A percentile compares a stretch with the other conserved stretches of the same genome.
Evolutionary conservation across 345 rosid species (phyloP).

Genomic region (Carallia brachiata): DNA sequence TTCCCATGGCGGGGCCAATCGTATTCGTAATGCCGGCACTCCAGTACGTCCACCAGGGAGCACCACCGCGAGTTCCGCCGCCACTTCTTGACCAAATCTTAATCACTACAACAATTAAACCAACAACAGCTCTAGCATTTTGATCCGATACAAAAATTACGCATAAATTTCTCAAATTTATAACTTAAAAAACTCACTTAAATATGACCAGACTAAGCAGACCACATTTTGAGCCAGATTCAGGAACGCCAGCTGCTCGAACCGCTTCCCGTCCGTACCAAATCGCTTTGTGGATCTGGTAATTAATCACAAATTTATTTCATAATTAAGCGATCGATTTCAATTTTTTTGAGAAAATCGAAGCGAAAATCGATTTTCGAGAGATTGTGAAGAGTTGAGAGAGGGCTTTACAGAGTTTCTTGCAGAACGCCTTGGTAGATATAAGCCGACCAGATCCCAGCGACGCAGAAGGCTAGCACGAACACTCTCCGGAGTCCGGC

Average conservation of each 20-base stretch:
- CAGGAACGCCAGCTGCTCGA: slow-evolving; percentile 85
- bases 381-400: neutral
- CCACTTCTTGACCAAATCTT: slow-evolving; percentile 77
- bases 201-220: slow-evolving; percentile 84
- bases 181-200: slow-evolving; percentile 52
- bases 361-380: neutral
- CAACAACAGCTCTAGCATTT: neutral
- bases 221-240: slow-evolving; percentile 94
- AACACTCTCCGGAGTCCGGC: slow-evolving; percentile 66
- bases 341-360: neutral
- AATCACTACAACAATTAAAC: slow-evolving; percentile 48
- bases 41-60: slow-evolving; percentile 97
- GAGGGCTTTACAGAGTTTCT: slow-evolving; percentile 69
- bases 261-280: slow-evolving; percentile 78
- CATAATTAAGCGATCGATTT: too few species aligned
- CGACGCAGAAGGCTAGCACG: slow-evolving; percentile 74
- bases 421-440: slow-evolving; percentile 96
- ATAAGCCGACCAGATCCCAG: slow-evolving; percentile 97
- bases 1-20: slow-evolving; percentile 98
- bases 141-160: neutral
- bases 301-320: too few species aligned
- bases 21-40: slow-evolving; percentile 97
- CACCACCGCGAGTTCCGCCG: slow-evolving; percentile 42
- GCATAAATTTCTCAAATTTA: neutral
- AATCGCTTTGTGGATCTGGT: slow-evolving; percentile 86